These are phyloP conservation scores for Austroboletus novae-zelandiae DNA, from an alignment of 1,284 basidiomycete genomes.

Conservation along the genomic window DNA sequence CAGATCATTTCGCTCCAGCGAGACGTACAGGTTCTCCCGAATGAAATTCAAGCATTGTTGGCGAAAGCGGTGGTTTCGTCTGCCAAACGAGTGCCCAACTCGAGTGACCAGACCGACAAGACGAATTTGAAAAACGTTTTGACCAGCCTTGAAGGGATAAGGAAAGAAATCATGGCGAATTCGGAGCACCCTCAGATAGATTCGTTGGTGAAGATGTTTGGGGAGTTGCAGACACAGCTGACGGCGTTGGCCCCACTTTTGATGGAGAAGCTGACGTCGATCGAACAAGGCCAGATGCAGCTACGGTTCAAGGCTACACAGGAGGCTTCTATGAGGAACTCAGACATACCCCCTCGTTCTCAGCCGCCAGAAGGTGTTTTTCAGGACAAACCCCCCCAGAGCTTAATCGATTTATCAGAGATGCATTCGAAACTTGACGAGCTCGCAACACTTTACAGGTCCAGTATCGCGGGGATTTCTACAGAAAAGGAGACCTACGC, in stretches of 20 bases:
- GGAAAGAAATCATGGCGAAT: conserved; percentile 11
- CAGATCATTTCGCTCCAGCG: conserved; percentile 38
- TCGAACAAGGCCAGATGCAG: conserved; percentile 25
- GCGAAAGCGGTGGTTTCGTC: conserved; percentile 7
- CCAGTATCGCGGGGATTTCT: conserved; percentile 1
- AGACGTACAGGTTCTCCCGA: conserved; percentile 33
- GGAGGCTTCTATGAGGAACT: conserved; percentile 7
- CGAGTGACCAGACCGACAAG: not conserved
- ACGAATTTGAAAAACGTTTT: conserved; percentile 18
- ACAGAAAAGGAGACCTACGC: conserved; percentile 1
- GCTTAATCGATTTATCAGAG: conserved; percentile 18
- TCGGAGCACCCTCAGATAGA: conserved; percentile 18
- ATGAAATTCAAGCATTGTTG: conserved; percentile 23
- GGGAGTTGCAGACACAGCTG: conserved; percentile 21
- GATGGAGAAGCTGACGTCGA: conserved; percentile 25
- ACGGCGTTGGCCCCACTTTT: conserved; percentile 21
- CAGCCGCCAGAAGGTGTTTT: not conserved
- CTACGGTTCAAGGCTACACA: conserved; percentile 11
- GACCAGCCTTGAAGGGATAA: conserved; percentile 22
- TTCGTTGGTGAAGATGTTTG: conserved; percentile 23
- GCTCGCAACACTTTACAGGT: conserved; percentile 21
- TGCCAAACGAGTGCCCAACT: conserved; percentile 1
- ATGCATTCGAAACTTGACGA: conserved; percentile 31
- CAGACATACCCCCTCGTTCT: conserved; percentile 2
- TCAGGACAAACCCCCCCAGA: not conserved